phyloP scores from a whole-genome alignment of 2,329 filamentous ascomycete species.

The Neonectria coccinea region DNA sequence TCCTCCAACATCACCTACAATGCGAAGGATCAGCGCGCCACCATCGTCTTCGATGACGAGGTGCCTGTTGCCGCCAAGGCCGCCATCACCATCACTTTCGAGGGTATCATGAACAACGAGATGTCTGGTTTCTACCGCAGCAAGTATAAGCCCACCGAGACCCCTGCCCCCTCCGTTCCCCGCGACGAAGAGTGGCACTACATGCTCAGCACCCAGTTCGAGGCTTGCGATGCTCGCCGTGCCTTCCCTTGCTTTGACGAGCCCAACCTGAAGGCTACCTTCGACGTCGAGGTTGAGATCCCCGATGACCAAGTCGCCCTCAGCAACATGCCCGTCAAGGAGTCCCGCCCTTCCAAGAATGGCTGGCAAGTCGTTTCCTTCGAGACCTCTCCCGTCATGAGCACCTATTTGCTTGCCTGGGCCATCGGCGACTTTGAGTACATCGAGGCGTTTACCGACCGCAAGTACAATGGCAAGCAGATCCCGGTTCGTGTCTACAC shows the following conservation, averaged over 20 bases:
- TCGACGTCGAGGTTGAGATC: conserved; percentile 92
- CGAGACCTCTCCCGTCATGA: conserved; percentile 89
- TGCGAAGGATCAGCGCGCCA: conserved; percentile 84
- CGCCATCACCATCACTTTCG: conserved; percentile 76
- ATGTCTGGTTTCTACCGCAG: conserved; percentile 96
- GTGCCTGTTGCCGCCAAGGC: conserved; percentile 76
- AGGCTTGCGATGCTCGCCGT: conserved; percentile 92
- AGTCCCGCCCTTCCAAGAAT: conserved; percentile 66
- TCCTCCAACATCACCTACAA: conserved; percentile 82
- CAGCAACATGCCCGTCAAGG: conserved; percentile 95
- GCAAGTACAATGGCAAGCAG: conserved; percentile 90
- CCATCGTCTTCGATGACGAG: conserved; percentile 79
- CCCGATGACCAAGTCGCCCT: conserved; percentile 89
- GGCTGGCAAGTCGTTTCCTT: conserved; percentile 83
- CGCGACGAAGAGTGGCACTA: conserved; percentile 75
- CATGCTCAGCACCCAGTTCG: conserved; percentile 97
- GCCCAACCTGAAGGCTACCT: conserved; percentile 95
- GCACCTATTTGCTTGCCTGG: conserved; percentile 92
- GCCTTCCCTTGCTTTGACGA: conserved; percentile 99
- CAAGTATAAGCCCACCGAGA: conserved; percentile 86
- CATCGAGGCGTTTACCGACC: conserved; percentile 88
- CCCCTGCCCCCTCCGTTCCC: conserved; percentile 81
- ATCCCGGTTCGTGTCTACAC: conserved; percentile 97
- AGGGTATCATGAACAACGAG: conserved; percentile 86
- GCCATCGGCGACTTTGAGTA: conserved; percentile 98